Percentiles rank a stretch among this genome's conserved stretches.
phyloP scores from a whole-genome alignment of 495 filamentous ascomycete species.

The Podospora pseudopauciseta region DNA sequence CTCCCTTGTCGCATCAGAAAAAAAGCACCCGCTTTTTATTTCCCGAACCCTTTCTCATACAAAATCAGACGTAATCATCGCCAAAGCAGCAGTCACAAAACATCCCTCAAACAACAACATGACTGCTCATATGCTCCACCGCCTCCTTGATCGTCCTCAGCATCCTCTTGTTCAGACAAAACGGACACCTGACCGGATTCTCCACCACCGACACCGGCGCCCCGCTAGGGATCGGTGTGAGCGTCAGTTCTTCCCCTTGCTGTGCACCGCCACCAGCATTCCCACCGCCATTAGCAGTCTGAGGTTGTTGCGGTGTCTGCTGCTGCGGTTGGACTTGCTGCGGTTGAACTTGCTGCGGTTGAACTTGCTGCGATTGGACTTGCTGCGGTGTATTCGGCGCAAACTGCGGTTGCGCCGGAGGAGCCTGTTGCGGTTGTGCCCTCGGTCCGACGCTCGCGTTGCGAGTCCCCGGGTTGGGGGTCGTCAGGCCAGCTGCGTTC shows the following conservation, averaged over 20 bases:
- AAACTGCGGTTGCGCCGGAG: not conserved
- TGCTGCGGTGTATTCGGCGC: not conserved
- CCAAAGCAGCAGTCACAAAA: no score
- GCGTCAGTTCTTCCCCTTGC: conserved; percentile 38
- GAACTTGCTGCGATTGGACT: not conserved
- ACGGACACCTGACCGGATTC: conserved; percentile 52
- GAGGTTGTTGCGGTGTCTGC: not conserved
- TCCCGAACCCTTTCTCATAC: no score
- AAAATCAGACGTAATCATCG: no score
- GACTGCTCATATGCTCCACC: conserved; percentile 57
- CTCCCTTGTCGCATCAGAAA: no score
- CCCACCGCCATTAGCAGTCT: not conserved
- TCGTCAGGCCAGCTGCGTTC: conserved; percentile 19
- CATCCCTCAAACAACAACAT: conserved; percentile 46
- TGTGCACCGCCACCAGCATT: not conserved
- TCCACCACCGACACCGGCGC: conserved; percentile 42
- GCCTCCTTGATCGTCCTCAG: conserved; percentile 55
- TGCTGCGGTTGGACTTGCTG: not conserved
- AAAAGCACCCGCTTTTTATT: no score
- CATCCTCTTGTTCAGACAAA: conserved; percentile 55
- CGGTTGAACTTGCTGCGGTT: not conserved
- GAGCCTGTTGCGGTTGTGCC: not conserved
- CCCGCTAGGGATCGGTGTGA: conserved; percentile 49
- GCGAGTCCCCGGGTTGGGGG: conserved; percentile 11
- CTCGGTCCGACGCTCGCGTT: conserved; percentile 14